These are phyloP conservation scores for Candida awuae DNA, from an alignment of 805 yeast species.

Conservation along the genomic window DNA sequence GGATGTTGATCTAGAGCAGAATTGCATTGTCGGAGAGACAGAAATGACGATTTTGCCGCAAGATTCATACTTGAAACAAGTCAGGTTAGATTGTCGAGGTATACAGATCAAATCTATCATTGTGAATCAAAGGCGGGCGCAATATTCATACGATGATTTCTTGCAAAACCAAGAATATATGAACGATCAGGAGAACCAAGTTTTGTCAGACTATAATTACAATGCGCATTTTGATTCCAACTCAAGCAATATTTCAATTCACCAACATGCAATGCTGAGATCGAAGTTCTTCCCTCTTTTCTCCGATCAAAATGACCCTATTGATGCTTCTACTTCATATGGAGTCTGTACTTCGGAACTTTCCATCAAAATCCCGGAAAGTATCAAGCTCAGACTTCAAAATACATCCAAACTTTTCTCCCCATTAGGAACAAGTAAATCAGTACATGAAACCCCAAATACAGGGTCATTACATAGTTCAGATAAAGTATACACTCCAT, in stretches of 20 bases:
- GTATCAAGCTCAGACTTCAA: conserved; percentile 52
- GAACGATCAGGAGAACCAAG: conserved; percentile 25
- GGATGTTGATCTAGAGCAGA: conserved; percentile 67
- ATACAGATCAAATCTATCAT: conserved; percentile 54
- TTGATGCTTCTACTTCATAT: conserved; percentile 22
- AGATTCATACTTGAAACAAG: conserved; percentile 44
- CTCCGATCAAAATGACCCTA: conserved; percentile 35
- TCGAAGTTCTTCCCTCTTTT: conserved; percentile 46
- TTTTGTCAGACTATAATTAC: conserved; percentile 25
- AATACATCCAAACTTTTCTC: conserved; percentile 34
- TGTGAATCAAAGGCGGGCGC: conserved; percentile 54
- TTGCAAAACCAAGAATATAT: conserved; percentile 30
- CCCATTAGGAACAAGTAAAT: conserved; percentile 30
- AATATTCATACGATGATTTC: conserved; percentile 49
- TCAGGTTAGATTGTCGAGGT: conserved; percentile 77
- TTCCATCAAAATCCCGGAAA: conserved; percentile 54
- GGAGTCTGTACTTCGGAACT: conserved; percentile 54
- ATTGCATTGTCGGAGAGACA: conserved; percentile 60
- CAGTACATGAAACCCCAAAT: conserved; percentile 29
- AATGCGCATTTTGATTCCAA: conserved; percentile 34
- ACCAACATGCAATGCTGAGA: conserved; percentile 54
- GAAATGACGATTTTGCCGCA: conserved; percentile 77
- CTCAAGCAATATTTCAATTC: conserved; percentile 33
- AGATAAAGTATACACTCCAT: conserved; percentile 60
- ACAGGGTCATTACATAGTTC: conserved; percentile 23